Evolutionary conservation across 257 asterid species (phyloP).

Genomic region (Avicennia marina): DNA sequence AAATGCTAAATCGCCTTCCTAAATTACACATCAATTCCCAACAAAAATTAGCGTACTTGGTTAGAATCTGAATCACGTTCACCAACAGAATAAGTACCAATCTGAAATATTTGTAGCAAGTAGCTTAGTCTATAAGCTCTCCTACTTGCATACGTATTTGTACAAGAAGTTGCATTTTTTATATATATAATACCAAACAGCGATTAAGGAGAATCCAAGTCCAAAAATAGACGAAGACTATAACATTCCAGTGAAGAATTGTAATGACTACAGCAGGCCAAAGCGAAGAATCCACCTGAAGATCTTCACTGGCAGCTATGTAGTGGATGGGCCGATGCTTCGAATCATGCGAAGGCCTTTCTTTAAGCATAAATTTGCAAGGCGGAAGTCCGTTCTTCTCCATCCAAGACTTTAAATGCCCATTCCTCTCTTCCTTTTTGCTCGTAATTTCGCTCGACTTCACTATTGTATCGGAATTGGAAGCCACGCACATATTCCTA

Average conservation of each 20-base stretch:
- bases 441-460: conserved; percentile 42
- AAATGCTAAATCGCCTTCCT: conserved; percentile 88
- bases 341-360: conserved; percentile 62
- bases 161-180: not conserved
- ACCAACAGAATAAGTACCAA: conserved; percentile 7
- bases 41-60: no score
- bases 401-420: conserved; percentile 90
- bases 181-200: not conserved
- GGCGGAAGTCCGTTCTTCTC: conserved; percentile 84
- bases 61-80: not conserved
- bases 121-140: conserved; percentile 10
- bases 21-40: conserved; percentile 13
- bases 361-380: conserved; percentile 72
- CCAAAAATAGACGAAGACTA: not conserved
- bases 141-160: conserved; percentile 3
- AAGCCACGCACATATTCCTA: conserved; percentile 40
- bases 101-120: conserved; percentile 1
- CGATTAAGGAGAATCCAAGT: not conserved
- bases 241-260: conserved; percentile 1
- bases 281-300: conserved; percentile 47
- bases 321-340: conserved; percentile 71
- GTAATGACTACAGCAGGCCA: not conserved
- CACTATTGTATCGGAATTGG: conserved; percentile 56
- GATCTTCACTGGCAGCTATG: conserved; percentile 91
- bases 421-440: conserved; percentile 37